Percentiles rank a stretch among this genome's conserved stretches.
phyloP scores from a whole-genome alignment of 2,329 filamentous ascomycete genomes.

The Anthostomella pinea region DNA sequence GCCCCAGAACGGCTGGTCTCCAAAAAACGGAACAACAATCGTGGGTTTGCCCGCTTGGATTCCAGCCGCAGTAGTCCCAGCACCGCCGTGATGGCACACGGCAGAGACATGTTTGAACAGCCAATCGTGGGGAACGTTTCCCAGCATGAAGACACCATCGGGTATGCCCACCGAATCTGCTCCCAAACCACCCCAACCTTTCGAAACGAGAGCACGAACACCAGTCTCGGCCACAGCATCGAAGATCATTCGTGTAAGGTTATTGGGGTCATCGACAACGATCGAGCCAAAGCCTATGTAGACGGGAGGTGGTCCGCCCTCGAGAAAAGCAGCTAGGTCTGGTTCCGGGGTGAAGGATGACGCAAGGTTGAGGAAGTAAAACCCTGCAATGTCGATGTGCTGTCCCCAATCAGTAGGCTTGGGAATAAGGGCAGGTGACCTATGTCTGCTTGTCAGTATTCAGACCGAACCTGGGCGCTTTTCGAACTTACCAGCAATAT shows the following conservation, averaged over 20 bases:
- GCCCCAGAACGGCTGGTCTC: slow-evolving; percentile 82
- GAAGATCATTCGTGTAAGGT: slow-evolving; percentile 43
- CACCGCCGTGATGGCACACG: slow-evolving; percentile 85
- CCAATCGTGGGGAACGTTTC: slow-evolving; percentile 87
- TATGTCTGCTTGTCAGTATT: slow-evolving; percentile 7
- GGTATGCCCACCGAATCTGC: slow-evolving; percentile 68
- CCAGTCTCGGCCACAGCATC: slow-evolving; percentile 45
- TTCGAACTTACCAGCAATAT: slow-evolving; percentile 70
- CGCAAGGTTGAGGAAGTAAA: slow-evolving; percentile 48
- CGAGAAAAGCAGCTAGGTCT: slow-evolving; percentile 40
- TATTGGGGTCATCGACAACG: slow-evolving; percentile 48
- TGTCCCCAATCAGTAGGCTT: slow-evolving; percentile 54
- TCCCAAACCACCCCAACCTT: slow-evolving; percentile 85
- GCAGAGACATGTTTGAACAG: slow-evolving; percentile 76
- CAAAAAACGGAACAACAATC: slow-evolving; percentile 82
- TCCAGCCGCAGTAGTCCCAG: slow-evolving; percentile 84
- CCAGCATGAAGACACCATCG: slow-evolving; percentile 76
- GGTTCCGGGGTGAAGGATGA: slow-evolving; percentile 33
- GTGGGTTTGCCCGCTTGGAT: slow-evolving; percentile 78
- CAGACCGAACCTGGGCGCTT: neutral
- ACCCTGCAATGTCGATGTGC: slow-evolving; percentile 52
- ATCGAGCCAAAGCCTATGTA: slow-evolving; percentile 59
- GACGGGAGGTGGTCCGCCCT: slow-evolving; percentile 44
- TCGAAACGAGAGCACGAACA: slow-evolving; percentile 76
- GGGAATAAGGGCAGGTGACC: slow-evolving; percentile 44